Percentiles rank a stretch among this genome's conserved stretches.
Conservation (phyloP, 805 yeast species). For the Spathaspora passalidarum region DNA sequence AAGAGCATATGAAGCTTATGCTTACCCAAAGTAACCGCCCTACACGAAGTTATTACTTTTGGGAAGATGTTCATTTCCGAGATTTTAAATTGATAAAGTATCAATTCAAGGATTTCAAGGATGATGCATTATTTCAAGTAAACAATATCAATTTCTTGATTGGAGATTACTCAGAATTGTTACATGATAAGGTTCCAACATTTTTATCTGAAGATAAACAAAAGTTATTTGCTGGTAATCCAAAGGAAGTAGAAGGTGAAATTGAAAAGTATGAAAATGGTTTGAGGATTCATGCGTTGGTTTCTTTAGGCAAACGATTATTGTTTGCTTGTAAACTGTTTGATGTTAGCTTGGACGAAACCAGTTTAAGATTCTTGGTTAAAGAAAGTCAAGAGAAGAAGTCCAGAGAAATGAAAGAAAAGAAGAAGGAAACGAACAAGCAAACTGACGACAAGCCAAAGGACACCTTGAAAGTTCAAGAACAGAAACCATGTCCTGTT, state of each 20-base stretch:
- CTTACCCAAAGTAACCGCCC: conserved; percentile 33
- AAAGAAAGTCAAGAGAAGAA: conserved; percentile 1
- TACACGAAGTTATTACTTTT: conserved; percentile 50
- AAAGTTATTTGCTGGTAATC: not conserved
- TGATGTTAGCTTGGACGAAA: conserved; percentile 5
- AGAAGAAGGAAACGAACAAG: not conserved
- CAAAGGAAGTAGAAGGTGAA: conserved; percentile 4
- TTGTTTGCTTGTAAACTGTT: conserved; percentile 12
- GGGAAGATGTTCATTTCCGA: conserved; percentile 61
- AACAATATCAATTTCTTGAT: conserved; percentile 20
- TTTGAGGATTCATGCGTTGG: conserved; percentile 24
- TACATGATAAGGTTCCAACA: conserved; percentile 10
- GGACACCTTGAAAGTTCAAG: not conserved
- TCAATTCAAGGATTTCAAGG: conserved; percentile 61
- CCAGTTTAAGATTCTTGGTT: not conserved
- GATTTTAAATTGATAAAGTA: conserved; percentile 57
- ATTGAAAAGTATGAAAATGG: conserved; percentile 23
- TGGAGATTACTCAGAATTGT: conserved; percentile 17
- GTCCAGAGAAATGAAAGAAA: not conserved
- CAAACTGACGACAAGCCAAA: not conserved
- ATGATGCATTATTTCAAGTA: conserved; percentile 39
- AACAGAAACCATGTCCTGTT: not conserved
- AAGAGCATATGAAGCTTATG: conserved; percentile 8
- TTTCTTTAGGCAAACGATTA: conserved; percentile 20
- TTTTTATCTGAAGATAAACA: conserved; percentile 11